Base-by-base conservation (phyloP, 345 rosid species). In the Citrus glauca region DNA sequence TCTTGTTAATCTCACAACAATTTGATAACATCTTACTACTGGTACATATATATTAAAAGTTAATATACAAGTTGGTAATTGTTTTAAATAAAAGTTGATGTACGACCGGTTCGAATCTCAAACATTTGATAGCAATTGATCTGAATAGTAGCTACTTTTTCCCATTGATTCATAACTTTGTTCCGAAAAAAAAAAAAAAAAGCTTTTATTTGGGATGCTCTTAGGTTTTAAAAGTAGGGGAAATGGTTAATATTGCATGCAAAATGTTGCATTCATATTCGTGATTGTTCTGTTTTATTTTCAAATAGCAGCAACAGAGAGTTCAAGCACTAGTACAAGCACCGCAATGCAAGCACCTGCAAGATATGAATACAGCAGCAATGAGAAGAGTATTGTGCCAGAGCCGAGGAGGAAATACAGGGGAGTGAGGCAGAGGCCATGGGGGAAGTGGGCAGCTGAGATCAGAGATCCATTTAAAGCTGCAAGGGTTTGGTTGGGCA, bases 401-500 rank as follows among this genome's bases (percentile, higher is more conserved):
- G 90, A 87, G 73, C 87, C 90, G 27, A 76, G 86, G 40, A 87
- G 98, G 69, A 90, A 83, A 81, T 94, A 93, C 77, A 85, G 98
- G 56, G 98, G 98, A 80, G 97, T 94, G 69, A 88, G 98, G 77
- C 97, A 89, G 76, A 84, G 98, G 79, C 97, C 98, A 1, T 94
- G 98, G 98, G 97, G 97, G 0, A 94, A 94, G 70, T 94, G 98
- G 98, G 98, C 98, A 2, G 98, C 98, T 4, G 98, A 94, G 83
- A 94, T 94, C 57, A 79, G 98, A 71, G 98, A 94, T 74, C 98
- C 98, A 0, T 80, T 94, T 77, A 94, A 88, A 77, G 98, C 98
- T 0, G 90, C 95, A 64, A 85, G 98, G 75, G 98, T 94, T 61
- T 94, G 98, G 98, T 76, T 94, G 1, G 98, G 98, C 40, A 94